phyloP scores from a whole-genome alignment of 2,329 filamentous ascomycete genomes.

The Botrytis medusae region DNA sequence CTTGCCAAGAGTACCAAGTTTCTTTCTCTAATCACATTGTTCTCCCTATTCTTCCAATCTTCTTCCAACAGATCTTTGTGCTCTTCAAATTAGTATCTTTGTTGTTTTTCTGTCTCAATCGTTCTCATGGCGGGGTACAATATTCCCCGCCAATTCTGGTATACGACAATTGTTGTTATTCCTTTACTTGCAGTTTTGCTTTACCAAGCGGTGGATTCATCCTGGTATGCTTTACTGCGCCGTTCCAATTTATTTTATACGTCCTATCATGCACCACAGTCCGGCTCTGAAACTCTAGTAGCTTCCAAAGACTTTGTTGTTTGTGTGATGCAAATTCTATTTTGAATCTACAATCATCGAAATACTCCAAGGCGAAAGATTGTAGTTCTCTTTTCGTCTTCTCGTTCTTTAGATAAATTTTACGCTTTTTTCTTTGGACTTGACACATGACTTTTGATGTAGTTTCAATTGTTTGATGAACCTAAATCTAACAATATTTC shows the following conservation, averaged over 20 bases:
- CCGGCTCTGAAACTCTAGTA: not conserved
- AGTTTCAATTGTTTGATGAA: not conserved
- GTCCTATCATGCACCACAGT: not conserved
- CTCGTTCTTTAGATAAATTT: not conserved
- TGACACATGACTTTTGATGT: not conserved
- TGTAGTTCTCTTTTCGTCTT: not conserved
- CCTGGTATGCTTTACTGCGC: slow-evolving; percentile 29
- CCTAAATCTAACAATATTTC: not conserved
- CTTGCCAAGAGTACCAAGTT: not conserved
- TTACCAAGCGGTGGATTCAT: slow-evolving; percentile 27
- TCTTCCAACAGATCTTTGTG: not conserved
- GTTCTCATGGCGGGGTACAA: slow-evolving; percentile 26
- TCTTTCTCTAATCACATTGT: slow-evolving; percentile 8
- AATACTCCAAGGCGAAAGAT: not conserved
- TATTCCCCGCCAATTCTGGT: not conserved
- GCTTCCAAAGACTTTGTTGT: not conserved
- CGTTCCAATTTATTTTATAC: not conserved
- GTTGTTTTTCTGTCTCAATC: not conserved
- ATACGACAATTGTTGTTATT: slow-evolving; percentile 21
- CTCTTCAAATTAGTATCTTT: slow-evolving; percentile 2
- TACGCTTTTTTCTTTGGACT: not conserved
- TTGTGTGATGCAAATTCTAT: not conserved
- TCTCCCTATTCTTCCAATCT: not conserved
- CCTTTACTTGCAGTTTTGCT: slow-evolving; percentile 28
- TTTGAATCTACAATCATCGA: not conserved